Percentiles rank a stretch among this genome's conserved stretches.
Conservation (phyloP, 805 yeast genomes). For the Yamadazyma sp. region DNA sequence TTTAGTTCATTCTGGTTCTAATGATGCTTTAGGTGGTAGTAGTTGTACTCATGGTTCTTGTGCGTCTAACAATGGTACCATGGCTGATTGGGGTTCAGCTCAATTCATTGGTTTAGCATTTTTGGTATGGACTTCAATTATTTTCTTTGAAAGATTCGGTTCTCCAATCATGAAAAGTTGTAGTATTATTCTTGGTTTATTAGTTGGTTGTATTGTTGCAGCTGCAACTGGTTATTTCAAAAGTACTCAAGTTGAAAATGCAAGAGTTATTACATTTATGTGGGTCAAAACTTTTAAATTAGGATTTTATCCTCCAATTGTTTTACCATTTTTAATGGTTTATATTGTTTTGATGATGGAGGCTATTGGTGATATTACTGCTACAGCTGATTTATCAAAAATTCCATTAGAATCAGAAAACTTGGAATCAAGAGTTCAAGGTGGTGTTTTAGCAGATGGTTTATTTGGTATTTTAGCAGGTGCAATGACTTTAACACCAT, state of each 20-base stretch:
- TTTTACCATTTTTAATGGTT: slow-evolving; percentile 78
- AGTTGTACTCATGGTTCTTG: slow-evolving; percentile 40
- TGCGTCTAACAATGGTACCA: slow-evolving; percentile 22
- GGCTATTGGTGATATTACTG: slow-evolving; percentile 90
- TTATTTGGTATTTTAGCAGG: slow-evolving; percentile 73
- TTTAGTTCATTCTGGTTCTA: slow-evolving; percentile 66
- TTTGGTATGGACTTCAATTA: slow-evolving; percentile 67
- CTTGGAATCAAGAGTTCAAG: slow-evolving; percentile 83
- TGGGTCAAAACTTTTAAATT: slow-evolving; percentile 85
- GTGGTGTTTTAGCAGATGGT: slow-evolving; percentile 89
- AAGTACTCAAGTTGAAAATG: slow-evolving; percentile 50
- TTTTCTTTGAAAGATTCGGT: slow-evolving; percentile 79
- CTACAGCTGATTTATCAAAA: slow-evolving; percentile 86
- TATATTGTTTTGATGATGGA: slow-evolving; percentile 84
- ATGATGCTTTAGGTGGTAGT: slow-evolving; percentile 86
- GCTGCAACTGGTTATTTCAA: slow-evolving; percentile 85
- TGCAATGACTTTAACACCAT: slow-evolving; percentile 74
- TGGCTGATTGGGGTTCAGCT: slow-evolving; percentile 79
- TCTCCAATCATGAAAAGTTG: slow-evolving; percentile 92
- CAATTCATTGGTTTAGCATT: slow-evolving; percentile 84
- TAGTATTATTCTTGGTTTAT: slow-evolving; percentile 79
- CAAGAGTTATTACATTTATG: slow-evolving; percentile 77
- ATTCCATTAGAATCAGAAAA: slow-evolving; percentile 73
- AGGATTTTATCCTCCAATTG: slow-evolving; percentile 75
- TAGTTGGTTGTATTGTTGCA: slow-evolving; percentile 87